phyloP scores from a whole-genome alignment of 495 filamentous ascomycete species.

The Hyaloscypha variabilis region DNA sequence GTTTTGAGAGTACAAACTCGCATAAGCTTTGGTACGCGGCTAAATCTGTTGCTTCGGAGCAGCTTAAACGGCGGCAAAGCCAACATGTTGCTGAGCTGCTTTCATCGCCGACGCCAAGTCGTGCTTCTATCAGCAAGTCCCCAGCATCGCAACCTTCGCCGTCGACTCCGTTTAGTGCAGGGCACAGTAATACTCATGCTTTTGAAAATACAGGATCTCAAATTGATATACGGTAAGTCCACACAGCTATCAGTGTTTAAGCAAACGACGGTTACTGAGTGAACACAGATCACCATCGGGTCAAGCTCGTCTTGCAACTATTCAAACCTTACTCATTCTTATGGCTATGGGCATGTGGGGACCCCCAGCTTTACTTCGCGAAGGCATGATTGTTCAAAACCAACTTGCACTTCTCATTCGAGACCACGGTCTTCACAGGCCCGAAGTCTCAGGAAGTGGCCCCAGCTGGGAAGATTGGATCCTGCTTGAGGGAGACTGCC shows the following conservation, averaged over 20 bases:
- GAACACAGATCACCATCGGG: conserved; percentile 14
- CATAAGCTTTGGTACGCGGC: conserved; percentile 73
- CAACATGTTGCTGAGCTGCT: conserved; percentile 40
- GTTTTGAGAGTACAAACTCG: conserved; percentile 68
- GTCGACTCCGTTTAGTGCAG: background rate
- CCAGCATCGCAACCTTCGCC: background rate
- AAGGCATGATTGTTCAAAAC: conserved; percentile 56
- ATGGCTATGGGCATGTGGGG: conserved; percentile 62
- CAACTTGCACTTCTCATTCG: conserved; percentile 54
- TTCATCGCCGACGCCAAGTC: conserved; percentile 1
- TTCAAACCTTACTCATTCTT: conserved; percentile 56
- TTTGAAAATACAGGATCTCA: background rate
- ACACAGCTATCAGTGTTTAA: background rate
- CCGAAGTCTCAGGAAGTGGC: conserved; percentile 40
- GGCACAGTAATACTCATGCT: background rate
- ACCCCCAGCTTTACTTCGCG: conserved; percentile 56
- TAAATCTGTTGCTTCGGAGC: conserved; percentile 53
- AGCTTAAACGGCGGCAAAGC: conserved; percentile 54
- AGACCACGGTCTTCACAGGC: conserved; percentile 51
- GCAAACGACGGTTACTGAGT: too few relatives aligned
- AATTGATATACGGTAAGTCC: conserved; percentile 12
- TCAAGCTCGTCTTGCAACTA: conserved; percentile 56
- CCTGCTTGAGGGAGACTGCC: conserved; percentile 49
- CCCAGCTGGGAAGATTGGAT: conserved; percentile 61
- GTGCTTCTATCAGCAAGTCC: conserved; percentile 1